These are phyloP conservation scores for Zizania palustris DNA, from an alignment of 202 grass and related monocot species.

Conservation along the genomic window DNA sequence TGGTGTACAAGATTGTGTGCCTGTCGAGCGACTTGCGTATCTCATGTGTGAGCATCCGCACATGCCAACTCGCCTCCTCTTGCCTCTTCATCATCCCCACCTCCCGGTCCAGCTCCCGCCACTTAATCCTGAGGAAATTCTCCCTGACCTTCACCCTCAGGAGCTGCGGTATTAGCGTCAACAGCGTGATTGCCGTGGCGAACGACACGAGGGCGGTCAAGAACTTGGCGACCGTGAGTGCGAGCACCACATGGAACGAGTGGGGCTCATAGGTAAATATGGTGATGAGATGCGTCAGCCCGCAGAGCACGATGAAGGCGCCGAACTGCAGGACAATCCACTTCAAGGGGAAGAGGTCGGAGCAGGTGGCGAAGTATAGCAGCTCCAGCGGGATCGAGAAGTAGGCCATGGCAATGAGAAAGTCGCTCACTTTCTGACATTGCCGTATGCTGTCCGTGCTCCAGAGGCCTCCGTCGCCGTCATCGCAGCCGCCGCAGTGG, in stretches of 20 bases:
- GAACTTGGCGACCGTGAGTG: constrained; percentile 83
- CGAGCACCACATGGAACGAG: constrained; percentile 78
- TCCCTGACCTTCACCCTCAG: constrained; percentile 90
- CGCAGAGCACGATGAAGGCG: constrained; percentile 91
- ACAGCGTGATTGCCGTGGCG: constrained; percentile 76
- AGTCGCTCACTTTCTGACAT: constrained; percentile 93
- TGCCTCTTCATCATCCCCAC: constrained; percentile 90
- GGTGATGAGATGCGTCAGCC: constrained; percentile 76
- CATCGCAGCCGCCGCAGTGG: constrained; percentile 63
- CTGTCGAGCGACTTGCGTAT: constrained; percentile 86
- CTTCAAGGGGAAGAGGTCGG: constrained; percentile 91
- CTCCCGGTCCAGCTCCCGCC: constrained; percentile 73
- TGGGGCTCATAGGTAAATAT: constrained; percentile 88
- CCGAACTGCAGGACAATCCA: constrained; percentile 96
- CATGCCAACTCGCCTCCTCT: constrained; percentile 91
- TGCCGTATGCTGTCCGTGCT: constrained; percentile 68
- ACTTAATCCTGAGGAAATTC: constrained; percentile 80
- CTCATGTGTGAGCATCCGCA: constrained; percentile 93
- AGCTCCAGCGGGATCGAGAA: constrained; percentile 97
- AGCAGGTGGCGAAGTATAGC: constrained; percentile 87
- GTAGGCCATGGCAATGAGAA: constrained; percentile 92
- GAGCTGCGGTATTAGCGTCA: constrained; percentile 91
- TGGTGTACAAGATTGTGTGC: constrained; percentile 88
- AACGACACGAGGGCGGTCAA: constrained; percentile 87
- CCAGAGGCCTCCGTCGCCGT: constrained; percentile 52